phyloP scores from a whole-genome alignment of 2,329 filamentous ascomycete genomes.

The Venturia aucupariae region DNA sequence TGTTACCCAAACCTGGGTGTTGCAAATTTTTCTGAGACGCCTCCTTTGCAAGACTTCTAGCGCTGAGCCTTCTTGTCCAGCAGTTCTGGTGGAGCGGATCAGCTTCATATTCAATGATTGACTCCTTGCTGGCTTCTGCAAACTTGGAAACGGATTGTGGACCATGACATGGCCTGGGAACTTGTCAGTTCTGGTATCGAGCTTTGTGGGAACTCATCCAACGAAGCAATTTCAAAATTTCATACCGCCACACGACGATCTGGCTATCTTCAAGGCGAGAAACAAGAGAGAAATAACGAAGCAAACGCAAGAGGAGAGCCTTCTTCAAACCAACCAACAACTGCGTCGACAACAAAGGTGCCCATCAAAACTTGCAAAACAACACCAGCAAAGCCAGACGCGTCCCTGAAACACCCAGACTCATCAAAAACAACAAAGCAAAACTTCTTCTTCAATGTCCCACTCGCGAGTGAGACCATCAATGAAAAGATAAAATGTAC shows the following conservation, averaged over 20 bases:
- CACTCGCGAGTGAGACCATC: conserved; percentile 1
- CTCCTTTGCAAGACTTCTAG: too few relatives aligned
- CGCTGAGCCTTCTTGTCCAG: too few relatives aligned
- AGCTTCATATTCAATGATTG: too few relatives aligned
- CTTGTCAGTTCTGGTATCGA: neutral
- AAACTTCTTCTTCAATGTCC: neutral
- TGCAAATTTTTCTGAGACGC: too few relatives aligned
- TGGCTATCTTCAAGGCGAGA: neutral
- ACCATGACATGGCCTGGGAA: neutral
- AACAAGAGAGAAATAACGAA: neutral
- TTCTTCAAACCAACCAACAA: neutral
- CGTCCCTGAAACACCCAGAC: neutral
- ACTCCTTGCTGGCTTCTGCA: neutral
- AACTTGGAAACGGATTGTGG: neutral
- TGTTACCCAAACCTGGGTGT: too few relatives aligned
- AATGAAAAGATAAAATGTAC: neutral
- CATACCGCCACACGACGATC: too few relatives aligned
- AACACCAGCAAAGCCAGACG: neutral
- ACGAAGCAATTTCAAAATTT: neutral
- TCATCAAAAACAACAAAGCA: neutral
- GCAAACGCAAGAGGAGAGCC: neutral
- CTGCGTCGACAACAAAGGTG: too few relatives aligned
- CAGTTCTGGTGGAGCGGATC: too few relatives aligned
- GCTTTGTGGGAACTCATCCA: neutral
- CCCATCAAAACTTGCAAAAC: too few relatives aligned